Conservation (phyloP, 2,329 filamentous ascomycete genomes). For the Epichloe sibirici region DNA sequence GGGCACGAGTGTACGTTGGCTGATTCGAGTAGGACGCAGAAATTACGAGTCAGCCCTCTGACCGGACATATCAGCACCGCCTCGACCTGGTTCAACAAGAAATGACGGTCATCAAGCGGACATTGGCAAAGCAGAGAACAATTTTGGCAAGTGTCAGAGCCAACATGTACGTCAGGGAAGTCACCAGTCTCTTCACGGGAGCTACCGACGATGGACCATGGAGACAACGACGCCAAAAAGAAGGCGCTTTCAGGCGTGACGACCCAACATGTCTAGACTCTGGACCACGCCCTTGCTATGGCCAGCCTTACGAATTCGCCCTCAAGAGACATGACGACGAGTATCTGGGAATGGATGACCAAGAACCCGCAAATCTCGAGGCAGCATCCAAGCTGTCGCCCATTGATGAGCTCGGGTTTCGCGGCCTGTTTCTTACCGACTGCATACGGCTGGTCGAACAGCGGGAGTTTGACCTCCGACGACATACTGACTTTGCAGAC, state of each 20-base stretch:
- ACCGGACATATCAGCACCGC: constrained; percentile 28
- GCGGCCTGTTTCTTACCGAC: constrained; percentile 27
- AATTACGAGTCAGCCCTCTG: constrained; percentile 15
- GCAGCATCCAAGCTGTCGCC: constrained; percentile 22
- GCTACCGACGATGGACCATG: constrained; percentile 6
- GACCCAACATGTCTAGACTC: background rate
- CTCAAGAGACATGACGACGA: constrained; percentile 8
- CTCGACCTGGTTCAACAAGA: constrained; percentile 30
- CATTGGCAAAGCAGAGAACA: constrained; percentile 20
- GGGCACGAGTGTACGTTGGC: background rate
- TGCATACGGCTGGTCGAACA: constrained; percentile 25
- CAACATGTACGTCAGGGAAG: constrained; percentile 10
- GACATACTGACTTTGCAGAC: constrained; percentile 17
- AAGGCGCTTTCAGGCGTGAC: background rate
- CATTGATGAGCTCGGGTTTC: constrained; percentile 25
- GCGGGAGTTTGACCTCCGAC: constrained; percentile 21
- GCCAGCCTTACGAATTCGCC: background rate
- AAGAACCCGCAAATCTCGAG: constrained; percentile 16
- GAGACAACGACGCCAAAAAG: background rate
- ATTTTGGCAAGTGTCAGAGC: constrained; percentile 18
- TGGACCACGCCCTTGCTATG: background rate
- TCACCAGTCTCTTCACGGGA: constrained; percentile 8
- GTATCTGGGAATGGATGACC: constrained; percentile 12
- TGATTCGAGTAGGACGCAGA: constrained; percentile 1
- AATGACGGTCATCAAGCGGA: constrained; percentile 24